Evolutionary conservation across 2,329 filamentous ascomycete genomes (phyloP).

Genomic region (Bimuria novae-zelandiae): DNA sequence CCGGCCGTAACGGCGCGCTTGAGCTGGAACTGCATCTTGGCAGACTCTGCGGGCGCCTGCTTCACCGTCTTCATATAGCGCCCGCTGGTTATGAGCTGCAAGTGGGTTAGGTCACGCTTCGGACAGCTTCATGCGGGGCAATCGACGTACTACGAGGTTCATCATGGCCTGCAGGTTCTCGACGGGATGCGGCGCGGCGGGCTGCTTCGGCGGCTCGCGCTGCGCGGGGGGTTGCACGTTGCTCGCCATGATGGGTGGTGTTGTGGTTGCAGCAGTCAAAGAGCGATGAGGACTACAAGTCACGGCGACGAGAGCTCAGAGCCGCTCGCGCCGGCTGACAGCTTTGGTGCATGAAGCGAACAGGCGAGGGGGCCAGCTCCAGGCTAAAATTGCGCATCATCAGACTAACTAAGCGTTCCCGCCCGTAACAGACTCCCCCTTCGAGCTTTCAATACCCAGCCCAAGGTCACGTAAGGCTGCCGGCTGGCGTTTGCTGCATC

Average conservation of each 20-base stretch:
- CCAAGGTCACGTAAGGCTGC: conserved; percentile 5
- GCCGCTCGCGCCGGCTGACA: too few relatives aligned
- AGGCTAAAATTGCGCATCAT: conserved; percentile 1
- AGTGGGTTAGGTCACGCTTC: conserved; percentile 10
- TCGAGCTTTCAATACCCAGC: conserved; percentile 1
- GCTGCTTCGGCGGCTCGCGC: conserved; percentile 3
- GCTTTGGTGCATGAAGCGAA: too few relatives aligned
- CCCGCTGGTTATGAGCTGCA: conserved; percentile 51
- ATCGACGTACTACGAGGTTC: conserved; percentile 50
- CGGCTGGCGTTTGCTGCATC: neutral
- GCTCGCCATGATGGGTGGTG: conserved; percentile 15
- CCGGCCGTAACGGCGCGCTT: conserved; percentile 49
- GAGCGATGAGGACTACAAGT: neutral
- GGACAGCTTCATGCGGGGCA: conserved; percentile 3
- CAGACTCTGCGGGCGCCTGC: conserved; percentile 33
- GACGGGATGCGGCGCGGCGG: conserved; percentile 31
- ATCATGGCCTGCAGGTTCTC: conserved; percentile 54
- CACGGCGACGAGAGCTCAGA: neutral
- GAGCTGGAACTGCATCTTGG: conserved; percentile 36
- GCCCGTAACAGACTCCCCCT: neutral
- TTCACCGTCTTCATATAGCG: conserved; percentile 50
- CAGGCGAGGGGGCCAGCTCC: neutral
- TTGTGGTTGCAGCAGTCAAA: neutral
- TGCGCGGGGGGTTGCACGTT: conserved; percentile 1
- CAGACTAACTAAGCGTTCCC: conserved; percentile 4